Evolutionary conservation across 352 stramenopile genomes (phyloP).

Genomic region (Phytopythium kandeliae): DNA sequence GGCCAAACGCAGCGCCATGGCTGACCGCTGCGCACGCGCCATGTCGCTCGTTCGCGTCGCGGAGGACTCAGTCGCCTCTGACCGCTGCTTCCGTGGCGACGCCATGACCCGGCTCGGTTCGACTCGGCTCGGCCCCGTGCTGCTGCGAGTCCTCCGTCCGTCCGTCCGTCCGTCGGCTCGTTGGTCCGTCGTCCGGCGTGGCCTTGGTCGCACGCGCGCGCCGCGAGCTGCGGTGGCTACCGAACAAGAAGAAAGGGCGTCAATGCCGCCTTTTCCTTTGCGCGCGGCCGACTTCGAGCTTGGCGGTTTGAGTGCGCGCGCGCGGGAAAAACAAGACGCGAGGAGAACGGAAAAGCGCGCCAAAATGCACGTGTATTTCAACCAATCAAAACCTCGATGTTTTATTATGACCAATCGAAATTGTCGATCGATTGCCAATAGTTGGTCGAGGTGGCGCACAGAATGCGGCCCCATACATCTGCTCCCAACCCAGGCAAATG

Average conservation of each 20-base stretch:
- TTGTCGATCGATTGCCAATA: too few relatives aligned
- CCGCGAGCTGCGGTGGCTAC: neutral
- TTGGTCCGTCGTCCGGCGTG: too few relatives aligned
- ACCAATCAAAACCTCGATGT: neutral
- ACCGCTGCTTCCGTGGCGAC: neutral
- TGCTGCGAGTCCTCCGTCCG: neutral
- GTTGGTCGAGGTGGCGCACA: too few relatives aligned
- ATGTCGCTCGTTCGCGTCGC: neutral
- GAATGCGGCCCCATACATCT: too few relatives aligned
- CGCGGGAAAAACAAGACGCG: neutral
- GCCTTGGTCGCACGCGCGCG: too few relatives aligned
- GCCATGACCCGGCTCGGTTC: neutral
- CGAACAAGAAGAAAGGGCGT: neutral
- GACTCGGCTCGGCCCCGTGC: neutral
- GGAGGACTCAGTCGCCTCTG: neutral
- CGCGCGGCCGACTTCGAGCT: neutral
- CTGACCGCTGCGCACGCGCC: slow-evolving; percentile 2
- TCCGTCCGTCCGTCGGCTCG: too few relatives aligned
- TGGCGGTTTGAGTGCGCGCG: neutral
- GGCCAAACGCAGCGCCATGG: slow-evolving; percentile 2
- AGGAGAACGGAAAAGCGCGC: slow-evolving; percentile 1
- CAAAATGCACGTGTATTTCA: neutral
- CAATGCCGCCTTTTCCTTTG: neutral
- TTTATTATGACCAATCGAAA: too few relatives aligned
- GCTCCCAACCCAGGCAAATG: too few relatives aligned